phyloP scores from a whole-genome alignment of 768 basidiomycete genomes.

The Boletus rex-veris region DNA sequence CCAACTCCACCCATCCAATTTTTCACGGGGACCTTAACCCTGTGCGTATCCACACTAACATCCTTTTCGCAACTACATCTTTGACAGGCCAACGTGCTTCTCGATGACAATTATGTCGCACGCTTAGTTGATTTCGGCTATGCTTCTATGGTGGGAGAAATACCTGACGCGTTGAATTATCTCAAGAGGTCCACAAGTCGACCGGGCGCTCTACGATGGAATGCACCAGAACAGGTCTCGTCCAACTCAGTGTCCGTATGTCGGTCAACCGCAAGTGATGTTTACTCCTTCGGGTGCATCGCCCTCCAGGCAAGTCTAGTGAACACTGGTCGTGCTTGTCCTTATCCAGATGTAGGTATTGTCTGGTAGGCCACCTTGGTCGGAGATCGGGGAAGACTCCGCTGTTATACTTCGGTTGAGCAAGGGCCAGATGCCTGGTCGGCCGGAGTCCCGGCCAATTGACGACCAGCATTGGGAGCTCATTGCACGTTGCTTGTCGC shows the following conservation, averaged over 20 bases:
- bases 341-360: background rate
- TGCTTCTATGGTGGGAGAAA: conserved; percentile 1
- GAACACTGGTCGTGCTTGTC: background rate
- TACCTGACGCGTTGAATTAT: background rate
- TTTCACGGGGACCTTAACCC: background rate
- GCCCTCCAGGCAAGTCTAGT: background rate
- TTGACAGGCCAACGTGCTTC: background rate
- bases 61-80: background rate
- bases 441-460: background rate
- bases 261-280: background rate
- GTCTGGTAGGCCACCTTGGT: background rate
- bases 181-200: background rate
- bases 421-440: background rate
- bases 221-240: background rate
- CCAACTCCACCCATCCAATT: background rate
- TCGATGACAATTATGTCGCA: background rate
- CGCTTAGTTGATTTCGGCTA: background rate
- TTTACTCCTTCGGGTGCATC: conserved; percentile 2
- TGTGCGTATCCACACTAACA: background rate
- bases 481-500: background rate
- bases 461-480: background rate
- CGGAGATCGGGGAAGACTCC: background rate
- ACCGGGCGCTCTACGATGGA: background rate
- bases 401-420: background rate
- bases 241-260: background rate